A percentile compares a stretch with the other conserved stretches of the same genome.
These are phyloP conservation scores for Cicer bijugum DNA, from an alignment of 306 rosid species.

Conservation along the genomic window DNA sequence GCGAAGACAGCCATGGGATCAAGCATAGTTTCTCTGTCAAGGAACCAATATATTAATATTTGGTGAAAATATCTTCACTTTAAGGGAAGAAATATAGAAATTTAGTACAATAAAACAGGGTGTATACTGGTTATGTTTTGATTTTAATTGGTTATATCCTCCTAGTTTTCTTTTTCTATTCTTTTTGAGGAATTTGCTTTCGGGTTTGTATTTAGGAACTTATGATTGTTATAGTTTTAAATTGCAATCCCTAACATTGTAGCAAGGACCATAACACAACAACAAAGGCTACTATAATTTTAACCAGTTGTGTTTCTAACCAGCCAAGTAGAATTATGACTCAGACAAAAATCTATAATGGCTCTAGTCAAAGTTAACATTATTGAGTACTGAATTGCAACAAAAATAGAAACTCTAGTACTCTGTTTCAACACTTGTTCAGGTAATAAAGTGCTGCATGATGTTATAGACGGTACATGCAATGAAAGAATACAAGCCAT, in stretches of 20 bases:
- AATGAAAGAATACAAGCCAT: too few species aligned
- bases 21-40: constrained; percentile 83
- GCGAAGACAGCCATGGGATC: constrained; percentile 91
- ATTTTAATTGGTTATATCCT: constrained; percentile 9
- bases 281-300: not conserved
- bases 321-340: constrained; percentile 1
- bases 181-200: constrained; percentile 18
- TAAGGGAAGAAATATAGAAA: not conserved
- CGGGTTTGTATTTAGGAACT: not conserved
- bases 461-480: not conserved
- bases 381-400: constrained; percentile 4
- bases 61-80: constrained; percentile 14
- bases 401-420: not conserved
- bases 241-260: not conserved
- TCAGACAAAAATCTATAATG: not conserved
- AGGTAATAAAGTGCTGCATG: not conserved
- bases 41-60: constrained; percentile 24
- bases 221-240: not conserved
- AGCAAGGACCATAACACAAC: not conserved
- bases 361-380: not conserved
- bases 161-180: not conserved
- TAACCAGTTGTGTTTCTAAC: not conserved
- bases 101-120: not conserved
- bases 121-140: not conserved
- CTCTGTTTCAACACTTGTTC: not conserved